Evolutionary conservation across 192 early-diverging fungal genomes (phyloP), one percentile per base, ranked within the genome.

Genomic region (Backusella tarrabulga): DNA sequence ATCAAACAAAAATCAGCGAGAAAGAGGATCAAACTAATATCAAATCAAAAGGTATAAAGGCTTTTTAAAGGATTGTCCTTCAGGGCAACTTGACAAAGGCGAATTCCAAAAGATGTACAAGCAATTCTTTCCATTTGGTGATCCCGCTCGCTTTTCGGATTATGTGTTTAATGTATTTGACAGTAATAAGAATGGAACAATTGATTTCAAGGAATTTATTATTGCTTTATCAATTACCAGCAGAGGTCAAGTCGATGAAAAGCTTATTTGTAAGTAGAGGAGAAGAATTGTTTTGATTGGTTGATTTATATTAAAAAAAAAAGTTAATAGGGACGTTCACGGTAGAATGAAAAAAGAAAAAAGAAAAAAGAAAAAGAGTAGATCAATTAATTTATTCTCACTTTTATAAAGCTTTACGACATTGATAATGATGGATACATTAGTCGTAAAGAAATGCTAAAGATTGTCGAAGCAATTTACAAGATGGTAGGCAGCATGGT

Each of bases 101-200:
- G 93, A 95, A 76, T 97, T 98, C 77, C 92, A 92, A 81, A 91
- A 94, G 68, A 95, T 97, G 69, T 98, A 97, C 86, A 97, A 96
- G 82, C 93, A 95, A 76, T 97, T 95, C 80, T 98, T 98, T 77
- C 96, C 97, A 15, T 97, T 98, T 81, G 97, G 97, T 32, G 95
- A 98, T 81, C 90, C 95, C 6, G 90, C 92, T 46, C 87, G 88
- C 44, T 98, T 95, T 84, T 93, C 97, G 4, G 93, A 97, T 81
- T 91, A 92, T 79, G 95, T 96, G 0, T 97, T 98, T 79, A 89
- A 95, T 79, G 92, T 96, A 60, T 95, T 98, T 83, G 97, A 98
- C 79, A 84, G 83, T 38, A 93, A 98, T 83, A 92, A 94, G 84
- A 94, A 96, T 82, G 94, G 95, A 26, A 89, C 85, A 15, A 94